Evolutionary conservation across 1,284 basidiomycete genomes (phyloP), one percentile per base, ranked within the genome.

Genomic region (Phaffia rhodozyma): DNA sequence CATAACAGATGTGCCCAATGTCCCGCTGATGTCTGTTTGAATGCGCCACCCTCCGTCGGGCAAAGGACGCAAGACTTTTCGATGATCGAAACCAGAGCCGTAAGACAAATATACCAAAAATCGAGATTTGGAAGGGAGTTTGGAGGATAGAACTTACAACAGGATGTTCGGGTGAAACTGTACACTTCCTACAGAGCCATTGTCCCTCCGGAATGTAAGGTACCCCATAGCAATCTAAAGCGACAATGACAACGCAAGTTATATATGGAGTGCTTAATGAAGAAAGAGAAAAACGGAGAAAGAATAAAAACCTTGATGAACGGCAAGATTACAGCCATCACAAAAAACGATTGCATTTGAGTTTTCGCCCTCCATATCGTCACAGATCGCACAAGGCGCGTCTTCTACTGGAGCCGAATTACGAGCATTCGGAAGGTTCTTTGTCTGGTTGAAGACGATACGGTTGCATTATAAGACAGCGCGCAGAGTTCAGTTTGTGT

Each of bases 161-260:
- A 11, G 93, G 91, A 67, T 87, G 89, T 75, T 97, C 94, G 0
- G 96, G 96, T 1, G 91, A 96, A 23, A 98, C 92, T 1, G 92
- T 97, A 73, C 96, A 99, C 75, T 98, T 98, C 61, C 96, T 81
- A 75, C 96, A 98, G 38, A 98, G 83, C 96, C 96, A 99, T 76
- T 99, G 94, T 0, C 96, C 96, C 77, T 99, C 96, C 0, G 96
- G 96, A 67, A 99, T 97, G 73, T 98, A 99, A 2, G 96, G 96
- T 5, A 99, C 91, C 43, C 96, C 96, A 74, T 99, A 99, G 73
- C 96, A 99, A 74, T 98, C 94, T 93, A 69, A 13, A 29, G 32
- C 51, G 25, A 38, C 9, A 20, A 30, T 21, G 20, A 18, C 2
- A 3, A 54, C 55, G 13, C 9, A 16, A 20, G 13, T 43, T 43